A percentile compares a stretch with the other conserved stretches of the same genome.
Conservation (phyloP, 2,329 filamentous ascomycete species). For the Calycina herbarum region DNA sequence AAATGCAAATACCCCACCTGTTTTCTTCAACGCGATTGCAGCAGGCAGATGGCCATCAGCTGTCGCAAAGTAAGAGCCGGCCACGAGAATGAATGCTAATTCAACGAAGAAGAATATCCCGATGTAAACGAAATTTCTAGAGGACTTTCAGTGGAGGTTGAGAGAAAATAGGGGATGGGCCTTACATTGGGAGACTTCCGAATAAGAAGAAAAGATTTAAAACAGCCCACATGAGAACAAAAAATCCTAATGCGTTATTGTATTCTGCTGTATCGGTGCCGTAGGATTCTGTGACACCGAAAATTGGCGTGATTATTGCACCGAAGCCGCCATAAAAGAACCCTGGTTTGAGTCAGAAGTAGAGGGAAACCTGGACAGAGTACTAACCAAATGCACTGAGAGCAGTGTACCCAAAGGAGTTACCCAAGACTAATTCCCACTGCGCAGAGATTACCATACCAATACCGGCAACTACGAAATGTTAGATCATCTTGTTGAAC, state of each 20-base stretch:
- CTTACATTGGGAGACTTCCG: conserved; percentile 41
- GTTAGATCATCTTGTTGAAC: neutral
- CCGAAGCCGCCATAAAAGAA: conserved; percentile 53
- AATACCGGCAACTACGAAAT: conserved; percentile 41
- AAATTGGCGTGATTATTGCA: conserved; percentile 47
- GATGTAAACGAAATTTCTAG: conserved; percentile 48
- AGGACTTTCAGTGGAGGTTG: neutral
- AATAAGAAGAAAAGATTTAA: conserved; percentile 48
- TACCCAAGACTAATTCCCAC: conserved; percentile 54
- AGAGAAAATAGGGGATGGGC: conserved; percentile 1
- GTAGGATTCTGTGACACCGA: conserved; percentile 47
- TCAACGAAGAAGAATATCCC: conserved; percentile 50
- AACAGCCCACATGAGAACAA: conserved; percentile 49
- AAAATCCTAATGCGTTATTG: conserved; percentile 52
- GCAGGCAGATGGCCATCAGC: conserved; percentile 44
- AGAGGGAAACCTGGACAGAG: neutral
- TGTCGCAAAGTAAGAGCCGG: conserved; percentile 46
- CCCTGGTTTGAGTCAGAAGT: conserved; percentile 28
- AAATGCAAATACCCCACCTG: conserved; percentile 49
- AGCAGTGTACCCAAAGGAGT: conserved; percentile 54
- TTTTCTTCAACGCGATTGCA: conserved; percentile 43
- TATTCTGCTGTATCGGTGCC: conserved; percentile 44
- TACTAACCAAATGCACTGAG: conserved; percentile 52
- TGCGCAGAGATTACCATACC: conserved; percentile 55
- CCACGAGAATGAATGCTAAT: conserved; percentile 45